These are phyloP conservation scores for Ophiocordyceps sinensis DNA, from an alignment of 2,329 filamentous ascomycete species.

Conservation along the genomic window DNA sequence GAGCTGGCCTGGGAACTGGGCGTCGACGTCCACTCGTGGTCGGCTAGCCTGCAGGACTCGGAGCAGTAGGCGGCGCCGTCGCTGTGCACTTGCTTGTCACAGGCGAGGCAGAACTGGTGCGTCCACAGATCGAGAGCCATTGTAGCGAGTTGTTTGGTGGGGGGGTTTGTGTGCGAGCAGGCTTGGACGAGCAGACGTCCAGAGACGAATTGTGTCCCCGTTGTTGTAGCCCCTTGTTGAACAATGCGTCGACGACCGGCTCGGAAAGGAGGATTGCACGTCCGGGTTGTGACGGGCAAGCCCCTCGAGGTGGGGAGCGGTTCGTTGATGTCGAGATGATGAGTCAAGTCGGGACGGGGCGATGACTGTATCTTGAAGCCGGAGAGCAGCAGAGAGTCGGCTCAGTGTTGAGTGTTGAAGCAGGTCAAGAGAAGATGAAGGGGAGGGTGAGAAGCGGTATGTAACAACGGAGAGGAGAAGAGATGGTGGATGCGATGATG, in stretches of 20 bases:
- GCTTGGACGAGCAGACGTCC: too few relatives aligned
- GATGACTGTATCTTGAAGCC: too few relatives aligned
- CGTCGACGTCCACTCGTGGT: slow-evolving; percentile 60
- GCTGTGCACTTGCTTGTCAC: slow-evolving; percentile 65
- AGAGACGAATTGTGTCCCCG: too few relatives aligned
- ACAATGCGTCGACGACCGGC: slow-evolving; percentile 1
- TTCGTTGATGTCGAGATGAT: slow-evolving; percentile 5
- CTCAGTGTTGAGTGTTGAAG: neutral
- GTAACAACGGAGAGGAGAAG: neutral
- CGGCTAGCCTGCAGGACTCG: slow-evolving; percentile 75
- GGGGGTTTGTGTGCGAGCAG: slow-evolving; percentile 8
- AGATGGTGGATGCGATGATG: neutral
- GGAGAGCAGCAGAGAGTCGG: neutral
- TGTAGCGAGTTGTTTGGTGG: slow-evolving; percentile 12
- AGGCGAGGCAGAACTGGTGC: slow-evolving; percentile 85
- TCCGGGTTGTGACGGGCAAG: neutral
- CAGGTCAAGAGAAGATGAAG: slow-evolving; percentile 1
- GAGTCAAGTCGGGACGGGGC: slow-evolving; percentile 6
- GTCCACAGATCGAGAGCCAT: slow-evolving; percentile 58
- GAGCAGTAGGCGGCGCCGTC: slow-evolving; percentile 78
- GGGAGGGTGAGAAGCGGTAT: neutral
- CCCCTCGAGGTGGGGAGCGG: neutral
- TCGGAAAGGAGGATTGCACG: neutral
- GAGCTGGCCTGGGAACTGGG: slow-evolving; percentile 44
- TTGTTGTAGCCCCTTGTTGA: slow-evolving; percentile 3